Conservation (phyloP, 2,329 filamentous ascomycete genomes). For the Cladosporium velox region DNA sequence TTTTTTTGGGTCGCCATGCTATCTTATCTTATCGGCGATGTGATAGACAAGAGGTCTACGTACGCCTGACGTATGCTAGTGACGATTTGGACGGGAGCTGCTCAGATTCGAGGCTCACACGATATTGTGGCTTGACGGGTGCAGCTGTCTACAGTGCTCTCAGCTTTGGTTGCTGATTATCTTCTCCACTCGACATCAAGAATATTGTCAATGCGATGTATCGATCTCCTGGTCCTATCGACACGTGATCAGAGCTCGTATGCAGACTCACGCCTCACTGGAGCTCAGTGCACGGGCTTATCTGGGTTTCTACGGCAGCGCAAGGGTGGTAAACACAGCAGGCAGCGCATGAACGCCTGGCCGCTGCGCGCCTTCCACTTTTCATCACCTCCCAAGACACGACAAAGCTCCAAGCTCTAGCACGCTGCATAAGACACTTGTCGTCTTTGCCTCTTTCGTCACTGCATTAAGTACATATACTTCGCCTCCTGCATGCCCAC, state of each 20-base stretch:
- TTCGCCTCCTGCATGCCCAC: background rate
- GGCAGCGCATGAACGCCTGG: slow-evolving; percentile 7
- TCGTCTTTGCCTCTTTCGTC: slow-evolving; percentile 6
- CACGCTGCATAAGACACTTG: slow-evolving; percentile 4
- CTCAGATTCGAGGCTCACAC: no score
- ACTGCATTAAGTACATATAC: background rate
- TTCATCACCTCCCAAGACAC: slow-evolving; percentile 2
- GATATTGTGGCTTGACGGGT: background rate
- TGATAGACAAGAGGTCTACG: background rate
- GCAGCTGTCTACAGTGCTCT: background rate
- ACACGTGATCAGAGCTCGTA: background rate
- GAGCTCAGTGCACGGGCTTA: background rate
- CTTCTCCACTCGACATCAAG: background rate
- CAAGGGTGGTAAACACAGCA: background rate
- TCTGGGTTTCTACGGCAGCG: background rate
- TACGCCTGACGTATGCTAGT: background rate
- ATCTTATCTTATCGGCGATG: background rate
- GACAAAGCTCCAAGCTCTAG: background rate
- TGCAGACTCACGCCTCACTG: background rate
- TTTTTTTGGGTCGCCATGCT: background rate
- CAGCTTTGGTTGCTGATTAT: background rate
- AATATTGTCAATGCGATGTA: background rate
- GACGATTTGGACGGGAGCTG: background rate
- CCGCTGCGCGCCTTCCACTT: background rate
- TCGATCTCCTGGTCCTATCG: background rate